Conservation (phyloP, 2,329 filamentous ascomycete genomes). For the Paraconiothyrium brasiliense region DNA sequence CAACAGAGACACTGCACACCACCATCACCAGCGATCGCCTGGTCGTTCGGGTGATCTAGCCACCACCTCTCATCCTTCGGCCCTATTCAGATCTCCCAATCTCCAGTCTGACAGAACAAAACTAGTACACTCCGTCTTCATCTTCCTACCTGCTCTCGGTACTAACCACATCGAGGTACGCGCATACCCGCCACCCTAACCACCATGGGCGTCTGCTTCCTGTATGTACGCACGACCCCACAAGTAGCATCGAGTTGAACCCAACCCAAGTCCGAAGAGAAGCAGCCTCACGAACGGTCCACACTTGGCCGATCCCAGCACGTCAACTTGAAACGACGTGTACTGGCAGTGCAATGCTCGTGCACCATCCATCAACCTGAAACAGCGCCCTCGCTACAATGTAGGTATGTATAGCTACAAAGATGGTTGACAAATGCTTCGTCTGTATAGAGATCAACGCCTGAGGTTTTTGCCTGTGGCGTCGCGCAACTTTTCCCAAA, state of each 20-base stretch:
- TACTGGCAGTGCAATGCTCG: conserved; percentile 8
- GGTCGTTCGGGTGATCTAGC: neutral
- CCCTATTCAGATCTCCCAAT: neutral
- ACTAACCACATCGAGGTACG: conserved; percentile 8
- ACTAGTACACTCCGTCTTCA: neutral
- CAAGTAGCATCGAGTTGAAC: conserved; percentile 16
- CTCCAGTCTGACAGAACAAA: conserved; percentile 1
- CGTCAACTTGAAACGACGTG: conserved; percentile 8
- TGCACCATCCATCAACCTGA: neutral
- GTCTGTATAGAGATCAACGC: neutral
- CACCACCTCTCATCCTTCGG: neutral
- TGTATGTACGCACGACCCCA: conserved; percentile 14
- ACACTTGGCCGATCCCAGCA: conserved; percentile 7
- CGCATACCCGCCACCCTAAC: conserved; percentile 1
- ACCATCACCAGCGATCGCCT: neutral
- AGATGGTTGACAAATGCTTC: neutral
- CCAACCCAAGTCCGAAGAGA: conserved; percentile 15
- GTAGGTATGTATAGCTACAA: conserved; percentile 4
- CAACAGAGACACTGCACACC: neutral
- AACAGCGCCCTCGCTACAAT: conserved; percentile 1
- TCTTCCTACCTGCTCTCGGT: neutral
- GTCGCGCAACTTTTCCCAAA: neutral
- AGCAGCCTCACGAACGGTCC: conserved; percentile 6
- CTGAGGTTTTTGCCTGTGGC: neutral
- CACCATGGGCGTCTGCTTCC: neutral